Evolutionary conservation across 2,329 filamentous ascomycete species (phyloP).

Genomic region (Colletotrichum euphorbiae): DNA sequence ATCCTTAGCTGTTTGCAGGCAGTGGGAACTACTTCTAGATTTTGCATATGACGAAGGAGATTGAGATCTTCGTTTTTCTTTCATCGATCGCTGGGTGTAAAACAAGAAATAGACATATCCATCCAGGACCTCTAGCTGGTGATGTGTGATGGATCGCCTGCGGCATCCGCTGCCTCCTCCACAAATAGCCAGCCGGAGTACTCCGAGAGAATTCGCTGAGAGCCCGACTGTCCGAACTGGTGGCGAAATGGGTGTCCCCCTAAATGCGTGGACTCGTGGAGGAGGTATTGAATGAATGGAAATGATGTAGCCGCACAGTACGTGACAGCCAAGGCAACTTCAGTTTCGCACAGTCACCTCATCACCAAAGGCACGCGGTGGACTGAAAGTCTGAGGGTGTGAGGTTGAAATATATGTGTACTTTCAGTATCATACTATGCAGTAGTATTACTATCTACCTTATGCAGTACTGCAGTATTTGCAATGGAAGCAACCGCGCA

Average conservation of each 20-base stretch:
- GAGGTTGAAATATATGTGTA: neutral
- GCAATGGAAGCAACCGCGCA: conserved; percentile 6
- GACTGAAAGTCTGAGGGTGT: conserved; percentile 8
- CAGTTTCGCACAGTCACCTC: conserved; percentile 19
- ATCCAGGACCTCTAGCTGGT: conserved; percentile 1
- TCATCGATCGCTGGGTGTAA: neutral
- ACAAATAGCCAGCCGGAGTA: conserved; percentile 15
- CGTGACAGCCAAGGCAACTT: neutral
- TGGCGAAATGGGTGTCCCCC: neutral
- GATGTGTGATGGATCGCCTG: conserved; percentile 5
- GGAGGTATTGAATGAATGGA: neutral
- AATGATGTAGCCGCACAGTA: conserved; percentile 15
- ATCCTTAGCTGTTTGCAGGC: conserved; percentile 21
- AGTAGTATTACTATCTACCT: too few species aligned
- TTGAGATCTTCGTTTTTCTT: conserved; percentile 16
- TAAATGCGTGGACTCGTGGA: neutral
- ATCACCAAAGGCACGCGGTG: conserved; percentile 11
- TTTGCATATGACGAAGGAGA: conserved; percentile 19
- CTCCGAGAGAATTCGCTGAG: neutral
- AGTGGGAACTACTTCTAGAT: conserved; percentile 26
- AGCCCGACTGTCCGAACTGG: neutral
- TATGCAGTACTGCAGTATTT: neutral
- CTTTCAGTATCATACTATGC: too few species aligned
- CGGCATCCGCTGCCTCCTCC: conserved; percentile 7
- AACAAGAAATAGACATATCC: neutral